phyloP scores from a whole-genome alignment of 345 rosid genomes.

The Gossypium herbaceum region DNA sequence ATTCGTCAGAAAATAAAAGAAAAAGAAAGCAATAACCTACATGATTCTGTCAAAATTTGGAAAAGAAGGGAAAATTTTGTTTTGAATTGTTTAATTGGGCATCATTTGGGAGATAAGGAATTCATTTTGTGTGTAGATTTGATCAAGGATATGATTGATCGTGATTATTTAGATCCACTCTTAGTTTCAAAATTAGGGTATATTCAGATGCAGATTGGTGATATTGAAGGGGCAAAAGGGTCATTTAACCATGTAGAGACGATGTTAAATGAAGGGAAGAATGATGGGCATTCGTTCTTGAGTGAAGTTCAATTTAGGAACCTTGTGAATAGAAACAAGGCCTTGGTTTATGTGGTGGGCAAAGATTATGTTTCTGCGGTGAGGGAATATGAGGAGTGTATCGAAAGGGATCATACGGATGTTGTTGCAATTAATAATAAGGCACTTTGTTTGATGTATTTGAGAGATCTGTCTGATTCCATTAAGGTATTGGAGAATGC shows the following conservation, averaged over 20 bases:
- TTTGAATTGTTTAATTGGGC: slow-evolving; percentile 57
- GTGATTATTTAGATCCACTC: slow-evolving; percentile 51
- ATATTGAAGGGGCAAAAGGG: slow-evolving; percentile 63
- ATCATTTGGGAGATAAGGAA: slow-evolving; percentile 71
- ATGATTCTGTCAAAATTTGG: slow-evolving; percentile 52
- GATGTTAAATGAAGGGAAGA: slow-evolving; percentile 36
- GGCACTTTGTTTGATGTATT: slow-evolving; percentile 86
- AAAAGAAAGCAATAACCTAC: slow-evolving; percentile 22
- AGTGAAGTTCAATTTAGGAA: slow-evolving; percentile 57
- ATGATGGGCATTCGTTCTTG: slow-evolving; percentile 22
- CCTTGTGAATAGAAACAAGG: slow-evolving; percentile 77
- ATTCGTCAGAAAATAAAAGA: slow-evolving; percentile 42
- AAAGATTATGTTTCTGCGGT: slow-evolving; percentile 91
- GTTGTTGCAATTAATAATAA: slow-evolving; percentile 77
- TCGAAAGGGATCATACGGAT: slow-evolving; percentile 78
- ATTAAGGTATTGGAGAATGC: slow-evolving; percentile 88
- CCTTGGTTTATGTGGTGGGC: slow-evolving; percentile 73
- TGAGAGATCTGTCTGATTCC: slow-evolving; percentile 81
- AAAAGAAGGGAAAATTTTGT: slow-evolving; percentile 63
- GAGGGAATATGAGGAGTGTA: slow-evolving; percentile 83
- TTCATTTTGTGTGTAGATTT: slow-evolving; percentile 63
- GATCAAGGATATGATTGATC: slow-evolving; percentile 42
- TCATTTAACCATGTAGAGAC: slow-evolving; percentile 57
- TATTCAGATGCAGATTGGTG: slow-evolving; percentile 91
- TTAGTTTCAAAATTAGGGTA: slow-evolving; percentile 74